Base-by-base conservation (phyloP, 176 grass and related monocot species). In the Bothriochloa decipiens region DNA sequence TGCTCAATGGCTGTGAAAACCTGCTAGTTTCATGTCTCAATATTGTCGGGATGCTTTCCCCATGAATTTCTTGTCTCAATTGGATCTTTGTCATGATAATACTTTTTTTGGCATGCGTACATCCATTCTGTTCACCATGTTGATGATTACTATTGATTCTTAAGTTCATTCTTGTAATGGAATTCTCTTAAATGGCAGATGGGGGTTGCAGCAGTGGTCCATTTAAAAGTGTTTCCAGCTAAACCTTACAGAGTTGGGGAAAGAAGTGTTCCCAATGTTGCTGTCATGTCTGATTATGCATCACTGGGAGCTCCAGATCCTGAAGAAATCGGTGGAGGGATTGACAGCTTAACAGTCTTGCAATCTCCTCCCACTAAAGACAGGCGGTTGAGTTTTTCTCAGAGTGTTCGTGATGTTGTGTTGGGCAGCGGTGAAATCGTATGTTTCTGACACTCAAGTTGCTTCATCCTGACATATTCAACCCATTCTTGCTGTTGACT, bases 211-310 rank as follows among this genome's bases (percentile, higher is more conserved):
- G 93, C 96, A 64, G 86, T 94, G 42, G 89, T 99, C 77, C 96
- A 99, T 91, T 86, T 96, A 65, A 89, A 96, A 92, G 93, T 84
- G 82, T 99, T 99, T 90, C 96, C 93, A 27, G 93, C 93, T 80
- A 94, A 88, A 70, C 96, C 93, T 16, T 99, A 96, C 80, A 82
- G 77, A 49, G 78, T 49, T 76, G 96, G 96, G 36, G 91, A 96
- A 86, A 92, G 91, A 91, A 91, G 86, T 83, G 80, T 94, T 69
- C 80, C 37, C 49, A 96, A 92, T 91, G 81, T 89, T 61, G 87
- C 93, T 88, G 93, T 99, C 68, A 94, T 99, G 93, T 91, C 89
- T 84, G 91, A 99, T 92, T 99, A 99, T 87, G 96, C 93, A 26
- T 90, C 96, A 50, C 66, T 99, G 58, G 96, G 90, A 29, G 82